Evolutionary conservation across 2,329 filamentous ascomycete genomes (phyloP).

Genomic region (Colletotrichum sidae): DNA sequence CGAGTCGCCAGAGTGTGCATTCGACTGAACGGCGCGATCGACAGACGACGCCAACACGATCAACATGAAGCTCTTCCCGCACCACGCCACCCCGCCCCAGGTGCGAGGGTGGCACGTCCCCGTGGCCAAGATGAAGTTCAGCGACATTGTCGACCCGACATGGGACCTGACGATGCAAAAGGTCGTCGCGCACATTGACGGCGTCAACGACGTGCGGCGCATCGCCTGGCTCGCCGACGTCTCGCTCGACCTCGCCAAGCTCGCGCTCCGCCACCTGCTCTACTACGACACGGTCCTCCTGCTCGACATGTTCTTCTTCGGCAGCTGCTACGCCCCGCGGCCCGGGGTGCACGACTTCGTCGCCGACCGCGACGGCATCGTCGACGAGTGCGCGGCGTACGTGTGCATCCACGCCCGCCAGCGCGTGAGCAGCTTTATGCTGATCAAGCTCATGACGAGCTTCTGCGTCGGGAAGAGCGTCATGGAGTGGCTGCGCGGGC

Average conservation of each 20-base stretch:
- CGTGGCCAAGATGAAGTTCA: slow-evolving; percentile 75
- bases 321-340: slow-evolving; percentile 87
- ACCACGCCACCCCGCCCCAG: slow-evolving; percentile 79
- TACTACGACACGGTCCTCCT: slow-evolving; percentile 93
- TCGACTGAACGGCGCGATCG: slow-evolving; percentile 3
- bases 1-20: background rate
- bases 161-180: slow-evolving; percentile 83
- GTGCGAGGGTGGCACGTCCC: slow-evolving; percentile 94
- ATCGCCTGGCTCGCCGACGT: slow-evolving; percentile 89
- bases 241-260: slow-evolving; percentile 85
- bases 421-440: slow-evolving; percentile 68
- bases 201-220: slow-evolving; percentile 87
- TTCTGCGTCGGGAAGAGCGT: slow-evolving; percentile 87
- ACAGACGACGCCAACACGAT: slow-evolving; percentile 91
- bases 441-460: slow-evolving; percentile 87
- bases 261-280: slow-evolving; percentile 87
- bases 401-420: slow-evolving; percentile 68
- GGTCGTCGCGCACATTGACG: slow-evolving; percentile 89
- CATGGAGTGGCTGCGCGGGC: slow-evolving; percentile 85
- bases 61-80: slow-evolving; percentile 95
- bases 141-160: slow-evolving; percentile 72
- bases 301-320: slow-evolving; percentile 95
- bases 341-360: slow-evolving; percentile 84
- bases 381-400: slow-evolving; percentile 90
- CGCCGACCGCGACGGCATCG: slow-evolving; percentile 76